Evolutionary conservation across 176 grass and related monocot genomes (phyloP), one percentile per base, ranked within the genome.

Genomic region (Hyparrhenia diplandra): DNA sequence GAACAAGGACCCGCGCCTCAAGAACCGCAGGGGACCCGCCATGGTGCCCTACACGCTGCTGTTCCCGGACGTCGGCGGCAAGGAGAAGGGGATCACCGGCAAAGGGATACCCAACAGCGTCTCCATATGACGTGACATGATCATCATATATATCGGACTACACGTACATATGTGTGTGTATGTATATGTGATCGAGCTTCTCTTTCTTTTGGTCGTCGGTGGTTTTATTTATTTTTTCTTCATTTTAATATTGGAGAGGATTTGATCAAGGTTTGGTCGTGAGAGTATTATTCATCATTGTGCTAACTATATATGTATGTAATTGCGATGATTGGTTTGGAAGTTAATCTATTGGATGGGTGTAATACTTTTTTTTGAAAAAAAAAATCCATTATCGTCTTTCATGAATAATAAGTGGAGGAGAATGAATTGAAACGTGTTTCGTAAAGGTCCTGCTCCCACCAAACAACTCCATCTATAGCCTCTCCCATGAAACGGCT

Each of bases 51-150:
- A 99, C 85, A 99, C 76, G 39, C 81, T 99, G 84, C 64, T 99
- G 29, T 99, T 77, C 73, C 92, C 96, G 0, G 92, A 93, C 52
- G 83, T 76, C 18, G 45, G n/a, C 11, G 92, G 90, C 23, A 62
- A 41, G 27, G 86, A 93, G 34, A 93, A 91, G 62, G 92, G 96
- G 4, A 62, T 99, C 35, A 99, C 96, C 11, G 96, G 96, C 3
- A 95, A 86, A 85, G 96, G 96, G 10, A 99, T 99, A 82, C 96
- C 96, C 16, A 95, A 99, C 57, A 99, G 96, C 77, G 96, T 99
- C 66, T 95, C 92, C 16, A 86, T 95, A 32, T 95, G 84, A 88
- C 31, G 11, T 1, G 13, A 54, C 51, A 55, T 21, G 7, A 54
- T 37, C 18, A 54, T 54, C 18, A 21, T 20, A 4, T 2, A 8